These are phyloP conservation scores for Cicer yamashitae DNA, from an alignment of 306 rosid species.

Conservation along the genomic window DNA sequence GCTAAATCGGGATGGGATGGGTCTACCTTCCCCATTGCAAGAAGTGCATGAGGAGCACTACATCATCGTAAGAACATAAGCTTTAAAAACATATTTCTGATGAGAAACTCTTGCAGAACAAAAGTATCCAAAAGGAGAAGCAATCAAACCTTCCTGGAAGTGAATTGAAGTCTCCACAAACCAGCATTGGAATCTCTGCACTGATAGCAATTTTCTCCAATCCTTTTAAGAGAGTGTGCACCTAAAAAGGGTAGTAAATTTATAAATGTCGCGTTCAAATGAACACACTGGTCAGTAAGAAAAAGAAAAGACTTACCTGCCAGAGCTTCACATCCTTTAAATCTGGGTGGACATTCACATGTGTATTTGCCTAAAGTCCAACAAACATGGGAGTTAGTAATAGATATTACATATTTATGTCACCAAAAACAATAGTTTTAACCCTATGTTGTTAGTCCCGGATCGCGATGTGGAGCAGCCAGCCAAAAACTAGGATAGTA, in stretches of 20 bases:
- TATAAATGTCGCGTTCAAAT: constrained; percentile 9
- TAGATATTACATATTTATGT: constrained; percentile 16
- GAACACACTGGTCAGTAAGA: constrained; percentile 20
- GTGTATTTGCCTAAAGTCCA: constrained; percentile 85
- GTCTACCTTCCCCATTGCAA: constrained; percentile 97
- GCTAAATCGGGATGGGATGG: constrained; percentile 83
- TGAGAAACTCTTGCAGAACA: not conserved
- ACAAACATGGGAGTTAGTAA: constrained; percentile 31
- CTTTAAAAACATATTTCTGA: constrained; percentile 43
- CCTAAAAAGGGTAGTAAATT: constrained; percentile 56
- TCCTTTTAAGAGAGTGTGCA: constrained; percentile 94
- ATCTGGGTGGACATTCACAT: constrained; percentile 83
- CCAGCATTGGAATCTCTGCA: constrained; percentile 99
- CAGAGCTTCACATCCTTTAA: constrained; percentile 94
- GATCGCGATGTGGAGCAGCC: too few relatives aligned
- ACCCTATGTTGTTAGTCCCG: too few relatives aligned
- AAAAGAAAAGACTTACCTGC: constrained; percentile 70
- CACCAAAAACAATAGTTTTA: constrained; percentile 29
- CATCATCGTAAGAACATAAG: constrained; percentile 47
- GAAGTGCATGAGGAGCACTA: constrained; percentile 98
- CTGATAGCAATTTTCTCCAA: constrained; percentile 98
- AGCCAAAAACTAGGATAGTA: too few relatives aligned
- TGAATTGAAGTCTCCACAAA: constrained; percentile 98
- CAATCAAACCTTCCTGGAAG: constrained; percentile 88
- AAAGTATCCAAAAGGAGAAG: constrained; percentile 2